Conservation (phyloP, 73 alveolate species). For the Tetrahymena borealis region DNA sequence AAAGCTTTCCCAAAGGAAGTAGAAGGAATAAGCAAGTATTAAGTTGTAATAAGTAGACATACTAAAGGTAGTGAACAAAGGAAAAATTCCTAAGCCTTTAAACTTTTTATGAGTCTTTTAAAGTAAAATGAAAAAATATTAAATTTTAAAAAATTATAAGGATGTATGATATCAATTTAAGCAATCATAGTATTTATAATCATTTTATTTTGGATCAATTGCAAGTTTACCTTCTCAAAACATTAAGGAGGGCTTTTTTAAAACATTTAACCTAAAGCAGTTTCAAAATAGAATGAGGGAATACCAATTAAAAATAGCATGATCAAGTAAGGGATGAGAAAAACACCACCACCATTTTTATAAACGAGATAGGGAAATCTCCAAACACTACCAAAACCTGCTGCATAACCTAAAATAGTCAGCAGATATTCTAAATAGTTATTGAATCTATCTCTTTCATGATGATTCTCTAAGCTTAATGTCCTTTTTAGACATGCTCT, state of each 20-base stretch:
- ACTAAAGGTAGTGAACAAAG: background rate
- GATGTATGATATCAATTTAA: no score
- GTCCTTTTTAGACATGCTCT: background rate
- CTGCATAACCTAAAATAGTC: slow-evolving; percentile 54
- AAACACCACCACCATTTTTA: slow-evolving; percentile 55
- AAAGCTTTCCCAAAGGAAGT: slow-evolving; percentile 40
- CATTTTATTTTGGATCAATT: slow-evolving; percentile 20
- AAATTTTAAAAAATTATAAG: background rate
- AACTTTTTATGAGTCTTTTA: background rate
- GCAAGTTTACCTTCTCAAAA: slow-evolving; percentile 17
- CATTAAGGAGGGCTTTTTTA: slow-evolving; percentile 27
- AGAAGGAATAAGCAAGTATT: slow-evolving; percentile 47
- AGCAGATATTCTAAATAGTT: slow-evolving; percentile 15
- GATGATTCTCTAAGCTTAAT: slow-evolving; percentile 2
- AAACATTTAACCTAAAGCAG: slow-evolving; percentile 41
- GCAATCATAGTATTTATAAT: slow-evolving; percentile 3
- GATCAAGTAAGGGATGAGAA: slow-evolving; percentile 47
- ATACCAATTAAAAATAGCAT: slow-evolving; percentile 29
- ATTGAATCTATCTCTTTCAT: slow-evolving; percentile 26
- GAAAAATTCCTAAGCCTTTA: background rate
- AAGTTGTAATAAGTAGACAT: slow-evolving; percentile 17
- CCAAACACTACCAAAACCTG: slow-evolving; percentile 66
- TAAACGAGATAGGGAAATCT: slow-evolving; percentile 59
- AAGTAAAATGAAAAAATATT: background rate
- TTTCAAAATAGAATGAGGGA: slow-evolving; percentile 52